Percentiles rank a stretch among this genome's conserved stretches.
These are phyloP conservation scores for Chondrostereum purpureum DNA, from an alignment of 1,284 basidiomycete species.

Conservation along the genomic window DNA sequence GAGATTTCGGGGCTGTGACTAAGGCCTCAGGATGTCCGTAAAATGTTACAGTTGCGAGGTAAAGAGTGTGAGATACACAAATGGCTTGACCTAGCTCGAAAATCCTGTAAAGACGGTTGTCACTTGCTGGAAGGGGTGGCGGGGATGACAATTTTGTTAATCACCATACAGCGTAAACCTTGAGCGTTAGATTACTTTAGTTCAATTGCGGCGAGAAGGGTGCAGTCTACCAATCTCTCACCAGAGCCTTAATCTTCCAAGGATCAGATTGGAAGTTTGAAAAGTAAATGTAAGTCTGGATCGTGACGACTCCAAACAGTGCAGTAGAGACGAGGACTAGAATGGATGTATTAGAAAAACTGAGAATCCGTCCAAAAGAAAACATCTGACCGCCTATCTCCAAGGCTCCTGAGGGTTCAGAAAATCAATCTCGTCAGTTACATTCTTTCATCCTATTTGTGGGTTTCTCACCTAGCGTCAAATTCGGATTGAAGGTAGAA, in stretches of 20 bases:
- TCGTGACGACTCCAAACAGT: neutral
- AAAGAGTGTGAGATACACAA: conserved; percentile 18
- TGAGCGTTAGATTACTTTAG: no score
- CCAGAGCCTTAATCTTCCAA: neutral
- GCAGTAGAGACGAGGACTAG: neutral
- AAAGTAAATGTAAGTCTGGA: neutral
- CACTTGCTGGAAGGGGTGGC: no score
- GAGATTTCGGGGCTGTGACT: conserved; percentile 11
- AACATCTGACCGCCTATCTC: neutral
- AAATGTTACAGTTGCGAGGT: conserved; percentile 17
- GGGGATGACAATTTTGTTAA: no score
- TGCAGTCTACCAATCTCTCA: no score
- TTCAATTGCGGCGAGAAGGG: no score
- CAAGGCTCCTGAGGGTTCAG: no score
- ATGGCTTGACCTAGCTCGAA: conserved; percentile 20
- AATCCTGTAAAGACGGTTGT: no score
- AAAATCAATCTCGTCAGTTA: no score
- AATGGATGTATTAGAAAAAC: neutral
- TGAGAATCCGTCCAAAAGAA: no score
- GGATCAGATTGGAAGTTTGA: neutral
- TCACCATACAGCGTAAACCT: no score
- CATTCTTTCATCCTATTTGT: no score
- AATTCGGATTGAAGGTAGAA: neutral
- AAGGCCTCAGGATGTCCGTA: conserved; percentile 18
- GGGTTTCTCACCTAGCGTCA: neutral